Conservation (phyloP, 2,329 filamentous ascomycete species). For the Colletotrichum sp. region DNA sequence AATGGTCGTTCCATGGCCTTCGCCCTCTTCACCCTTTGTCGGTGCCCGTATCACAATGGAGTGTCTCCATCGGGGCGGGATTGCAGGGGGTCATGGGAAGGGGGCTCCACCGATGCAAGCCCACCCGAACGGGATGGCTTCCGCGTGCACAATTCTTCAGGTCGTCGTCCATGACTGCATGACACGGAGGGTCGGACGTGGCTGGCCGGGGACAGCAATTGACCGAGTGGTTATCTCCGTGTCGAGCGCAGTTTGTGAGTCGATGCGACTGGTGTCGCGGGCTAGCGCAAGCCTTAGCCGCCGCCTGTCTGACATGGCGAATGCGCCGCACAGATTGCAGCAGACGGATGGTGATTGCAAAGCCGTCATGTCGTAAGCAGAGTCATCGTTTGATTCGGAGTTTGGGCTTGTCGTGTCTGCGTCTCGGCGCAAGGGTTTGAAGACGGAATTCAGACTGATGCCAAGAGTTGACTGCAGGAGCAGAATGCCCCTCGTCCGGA, state of each 20-base stretch:
- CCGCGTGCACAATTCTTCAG: slow-evolving; percentile 2
- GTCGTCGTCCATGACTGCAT: background rate
- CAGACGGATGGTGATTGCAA: background rate
- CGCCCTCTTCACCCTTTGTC: slow-evolving; percentile 15
- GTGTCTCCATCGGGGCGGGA: background rate
- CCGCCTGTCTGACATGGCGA: background rate
- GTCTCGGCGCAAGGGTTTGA: background rate
- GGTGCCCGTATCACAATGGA: slow-evolving; percentile 7
- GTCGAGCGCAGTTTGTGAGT: background rate
- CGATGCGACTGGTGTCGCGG: background rate
- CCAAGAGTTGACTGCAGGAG: background rate
- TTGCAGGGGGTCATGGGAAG: background rate
- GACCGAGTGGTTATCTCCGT: slow-evolving; percentile 12
- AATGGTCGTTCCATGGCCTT: slow-evolving; percentile 14
- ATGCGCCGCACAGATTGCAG: background rate
- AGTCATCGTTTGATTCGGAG: background rate
- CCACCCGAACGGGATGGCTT: slow-evolving; percentile 8
- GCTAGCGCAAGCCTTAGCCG: background rate
- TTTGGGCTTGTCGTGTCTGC: background rate
- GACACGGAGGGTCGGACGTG: background rate
- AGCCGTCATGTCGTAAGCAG: background rate
- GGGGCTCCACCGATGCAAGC: background rate
- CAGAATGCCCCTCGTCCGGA: background rate
- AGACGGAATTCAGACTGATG: background rate
- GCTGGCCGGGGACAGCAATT: background rate